Evolutionary conservation across 352 stramenopile genomes (phyloP), one percentile per base, ranked within the genome.

Genomic region (Globisporangium paddicum): DNA sequence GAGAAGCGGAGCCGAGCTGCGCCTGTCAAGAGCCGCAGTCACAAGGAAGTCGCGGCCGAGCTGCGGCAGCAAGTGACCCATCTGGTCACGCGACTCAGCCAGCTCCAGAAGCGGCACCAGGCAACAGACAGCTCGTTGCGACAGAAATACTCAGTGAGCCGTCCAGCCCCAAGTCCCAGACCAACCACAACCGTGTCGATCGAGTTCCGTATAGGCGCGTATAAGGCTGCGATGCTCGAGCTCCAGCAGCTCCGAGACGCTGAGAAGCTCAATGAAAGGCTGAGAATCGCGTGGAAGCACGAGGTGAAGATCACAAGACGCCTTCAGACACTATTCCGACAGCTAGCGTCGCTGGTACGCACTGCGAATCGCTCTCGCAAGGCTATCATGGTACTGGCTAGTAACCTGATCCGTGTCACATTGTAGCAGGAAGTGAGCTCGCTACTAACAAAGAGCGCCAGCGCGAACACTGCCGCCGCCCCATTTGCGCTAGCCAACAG

Each of bases 241-340:
- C 76, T 76, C 46, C 63, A 67, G 23, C 61, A 72, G 48, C 65
- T 68, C 21, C 62, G 74, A 53, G 63, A 61, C 6, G 66, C 72
- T 0, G 64, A 82, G 46, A 60, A 69, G 38, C 64, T 78, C 37
- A 82, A 82, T 50, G 58, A 55, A 14, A 69, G 67, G 32, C 70
- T 82, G 9, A 79, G 77, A 28, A 60, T 57, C 18, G 64, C 60
- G 19, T 32, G 74, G 30, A 57, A 77, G 50, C 53, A 66, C n/a
- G 68, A 79, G 59, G 68, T 77, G 45, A 69, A 79, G 48, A 53
- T 82, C 62, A 58, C 69, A 25, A 76, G 74, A 55, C 67, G 49
- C 5, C 60, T 80, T 6, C 69, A 80, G 1, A 40, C 34, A 13
- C 34, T 40, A 5, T 4, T 40, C 11, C 3, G 34, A 14, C 34